Evolutionary conservation across 164 flowering plant species (phyloP), one percentile per base, ranked within the genome.

Genomic region (Aristolochia fimbriata): DNA sequence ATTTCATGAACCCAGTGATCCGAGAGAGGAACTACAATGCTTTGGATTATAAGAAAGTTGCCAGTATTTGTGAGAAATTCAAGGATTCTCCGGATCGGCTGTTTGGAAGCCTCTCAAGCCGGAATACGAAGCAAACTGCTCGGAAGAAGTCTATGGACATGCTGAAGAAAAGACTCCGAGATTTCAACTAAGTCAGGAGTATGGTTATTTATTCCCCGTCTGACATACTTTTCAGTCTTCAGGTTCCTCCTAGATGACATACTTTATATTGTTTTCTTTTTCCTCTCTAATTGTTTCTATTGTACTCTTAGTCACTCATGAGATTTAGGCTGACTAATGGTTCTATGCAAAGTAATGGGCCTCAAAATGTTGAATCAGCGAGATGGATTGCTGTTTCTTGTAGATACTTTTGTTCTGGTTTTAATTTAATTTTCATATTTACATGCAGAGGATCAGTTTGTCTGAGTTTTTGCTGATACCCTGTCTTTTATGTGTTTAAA

Each of bases 1-100:
- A 80, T 67, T 92, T 87, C 71, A 78, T 85, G 93, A 85, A 87
- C 78, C 96, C 93, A 46, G 98, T 84, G 52, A 85, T 84, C 66
- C 72, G 96, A 73, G 68, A 83, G 84, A 89, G 68, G 64, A 78
- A 83, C 68, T 92, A 92, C 70, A 69, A 66, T 53, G 62, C 81
- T 2, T 71, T 89, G 81, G 98, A 89, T 60, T 73, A 84, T 64
- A 89, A 87, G 70, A 87, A 81, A 73, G 93, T 89, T 57, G 83
- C 84, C 43, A 67, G 27, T 43, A 81, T 89, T 55, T 83, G 89
- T 58, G 98, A 87, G 59, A 92, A 89, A 63, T 92, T 63, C 68
- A 87, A 80, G 73, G 96, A 92, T 70, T 68, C 98, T 13, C 65
- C 91, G 5, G 98, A 92, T 69, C 78, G 94, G 51, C 73, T 92